Evolutionary conservation across 2,329 filamentous ascomycete species (phyloP).

Genomic region (Fusarium camptoceras): DNA sequence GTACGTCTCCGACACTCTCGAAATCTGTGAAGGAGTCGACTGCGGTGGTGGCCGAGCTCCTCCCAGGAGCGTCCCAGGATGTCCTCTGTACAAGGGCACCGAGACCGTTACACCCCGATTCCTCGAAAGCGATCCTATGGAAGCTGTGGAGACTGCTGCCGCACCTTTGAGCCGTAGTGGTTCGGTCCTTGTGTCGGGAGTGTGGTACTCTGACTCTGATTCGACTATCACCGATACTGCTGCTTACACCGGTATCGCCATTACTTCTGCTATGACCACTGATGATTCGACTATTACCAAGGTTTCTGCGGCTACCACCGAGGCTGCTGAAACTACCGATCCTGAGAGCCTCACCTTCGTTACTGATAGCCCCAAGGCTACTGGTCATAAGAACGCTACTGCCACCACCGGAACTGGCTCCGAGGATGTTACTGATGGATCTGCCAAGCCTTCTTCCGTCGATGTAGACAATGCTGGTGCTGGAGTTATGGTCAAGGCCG

Average conservation of each 20-base stretch:
- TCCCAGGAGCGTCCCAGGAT: constrained; percentile 2
- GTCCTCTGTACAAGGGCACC: constrained; percentile 2
- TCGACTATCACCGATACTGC: not conserved
- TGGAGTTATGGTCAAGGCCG: not conserved
- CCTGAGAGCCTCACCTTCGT: not conserved
- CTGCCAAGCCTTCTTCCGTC: not conserved
- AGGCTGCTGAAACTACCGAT: not conserved
- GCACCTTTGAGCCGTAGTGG: not conserved
- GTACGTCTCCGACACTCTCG: constrained; percentile 1
- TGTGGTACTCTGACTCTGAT: not conserved
- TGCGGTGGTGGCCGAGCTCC: constrained; percentile 10
- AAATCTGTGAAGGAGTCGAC: constrained; percentile 6
- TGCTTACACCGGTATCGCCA: not conserved
- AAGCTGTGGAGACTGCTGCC: not conserved
- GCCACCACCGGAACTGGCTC: not conserved
- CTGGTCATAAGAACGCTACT: not conserved
- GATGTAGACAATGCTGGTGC: not conserved
- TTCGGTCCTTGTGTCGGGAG: not conserved
- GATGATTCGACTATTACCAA: not conserved
- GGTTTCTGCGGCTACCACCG: not conserved
- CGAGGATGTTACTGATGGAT: not conserved
- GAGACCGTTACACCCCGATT: constrained; percentile 5
- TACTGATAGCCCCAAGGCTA: not conserved
- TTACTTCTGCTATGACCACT: not conserved
- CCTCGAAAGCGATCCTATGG: not conserved